Percentiles rank a stretch among this genome's conserved stretches.
phyloP scores from a whole-genome alignment of 2,329 filamentous ascomycete species.

The Colletotrichum tropicicola region DNA sequence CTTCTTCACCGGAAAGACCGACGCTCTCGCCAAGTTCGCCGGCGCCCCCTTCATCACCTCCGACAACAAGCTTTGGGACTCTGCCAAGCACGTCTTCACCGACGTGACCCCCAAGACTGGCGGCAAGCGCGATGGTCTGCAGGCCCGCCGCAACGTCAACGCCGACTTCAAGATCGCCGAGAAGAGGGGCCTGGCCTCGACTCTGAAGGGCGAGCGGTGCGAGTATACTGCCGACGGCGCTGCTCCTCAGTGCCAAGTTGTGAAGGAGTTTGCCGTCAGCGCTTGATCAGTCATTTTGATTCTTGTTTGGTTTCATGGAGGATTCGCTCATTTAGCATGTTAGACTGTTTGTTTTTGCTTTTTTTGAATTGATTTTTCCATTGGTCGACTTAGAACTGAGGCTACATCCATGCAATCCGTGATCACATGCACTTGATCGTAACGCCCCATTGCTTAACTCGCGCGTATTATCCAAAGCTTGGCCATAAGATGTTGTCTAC shows the following conservation, averaged over 20 bases:
- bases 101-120: slow-evolving; percentile 6
- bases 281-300: neutral
- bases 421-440: too few relatives aligned
- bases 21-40: neutral
- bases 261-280: slow-evolving; percentile 2
- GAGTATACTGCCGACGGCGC: neutral
- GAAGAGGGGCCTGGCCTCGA: slow-evolving; percentile 6
- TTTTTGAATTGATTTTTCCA: neutral
- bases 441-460: too few relatives aligned
- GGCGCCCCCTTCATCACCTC: slow-evolving; percentile 14
- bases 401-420: too few relatives aligned
- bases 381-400: neutral
- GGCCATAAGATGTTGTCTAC: too few relatives aligned
- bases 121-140: neutral
- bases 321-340: neutral
- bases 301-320: neutral
- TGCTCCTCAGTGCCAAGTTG: neutral
- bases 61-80: slow-evolving; percentile 16
- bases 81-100: neutral
- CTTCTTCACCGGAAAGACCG: neutral
- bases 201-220: slow-evolving; percentile 10
- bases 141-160: neutral
- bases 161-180: neutral
- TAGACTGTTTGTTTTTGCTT: neutral
- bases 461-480: too few relatives aligned